Evolutionary conservation across 345 rosid species (phyloP).

Genomic region (Dimocarpus longan): DNA sequence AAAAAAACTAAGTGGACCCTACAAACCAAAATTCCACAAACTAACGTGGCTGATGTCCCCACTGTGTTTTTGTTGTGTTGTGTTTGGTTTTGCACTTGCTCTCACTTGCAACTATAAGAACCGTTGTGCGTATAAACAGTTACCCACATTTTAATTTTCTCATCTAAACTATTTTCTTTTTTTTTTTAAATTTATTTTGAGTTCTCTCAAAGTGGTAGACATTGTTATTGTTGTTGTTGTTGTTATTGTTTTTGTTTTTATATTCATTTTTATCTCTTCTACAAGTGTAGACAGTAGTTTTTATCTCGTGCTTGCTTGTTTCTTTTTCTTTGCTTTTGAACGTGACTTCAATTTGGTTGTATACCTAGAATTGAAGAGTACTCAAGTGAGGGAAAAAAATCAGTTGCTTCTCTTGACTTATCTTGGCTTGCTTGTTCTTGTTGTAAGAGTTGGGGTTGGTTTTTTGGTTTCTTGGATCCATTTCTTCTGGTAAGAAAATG

Average conservation of each 20-base stretch:
- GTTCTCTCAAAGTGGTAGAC: neutral
- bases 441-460: conserved; percentile 13
- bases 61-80: conserved; percentile 6
- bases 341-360: neutral
- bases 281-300: neutral
- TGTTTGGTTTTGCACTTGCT: neutral
- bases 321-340: neutral
- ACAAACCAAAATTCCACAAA: conserved; percentile 30
- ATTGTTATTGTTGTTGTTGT: neutral
- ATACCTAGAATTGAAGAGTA: neutral
- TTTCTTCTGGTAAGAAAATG: conserved; percentile 38
- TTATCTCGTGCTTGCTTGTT: neutral
- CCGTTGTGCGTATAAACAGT: conserved; percentile 11
- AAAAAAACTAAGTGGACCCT: conserved; percentile 22
- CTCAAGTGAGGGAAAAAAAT: conserved; percentile 9
- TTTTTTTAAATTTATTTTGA: neutral
- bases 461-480: conserved; percentile 32
- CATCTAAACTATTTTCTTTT: neutral
- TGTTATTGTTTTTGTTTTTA: neutral
- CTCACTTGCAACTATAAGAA: neutral
- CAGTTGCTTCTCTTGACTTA: conserved; percentile 16
- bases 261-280: neutral
- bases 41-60: conserved; percentile 43
- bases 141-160: neutral
- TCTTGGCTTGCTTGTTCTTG: conserved; percentile 3